Evolutionary conservation across 202 grass and related monocot species (phyloP).

Genomic region (Schoenoplectus tabernaemontani): DNA sequence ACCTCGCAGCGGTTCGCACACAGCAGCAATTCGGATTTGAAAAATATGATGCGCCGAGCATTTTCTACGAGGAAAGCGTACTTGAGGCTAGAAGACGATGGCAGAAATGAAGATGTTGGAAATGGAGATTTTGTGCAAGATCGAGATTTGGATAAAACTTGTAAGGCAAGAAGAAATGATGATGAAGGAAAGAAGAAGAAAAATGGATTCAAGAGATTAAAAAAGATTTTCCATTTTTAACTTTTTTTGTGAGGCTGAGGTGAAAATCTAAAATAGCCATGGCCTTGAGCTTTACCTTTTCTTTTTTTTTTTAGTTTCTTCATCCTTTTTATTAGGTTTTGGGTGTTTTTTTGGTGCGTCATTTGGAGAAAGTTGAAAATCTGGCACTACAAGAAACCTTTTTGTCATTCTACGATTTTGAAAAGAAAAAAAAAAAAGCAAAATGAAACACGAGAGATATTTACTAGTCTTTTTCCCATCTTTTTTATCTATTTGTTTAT

Average conservation of each 20-base stretch:
- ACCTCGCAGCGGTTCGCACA: not conserved
- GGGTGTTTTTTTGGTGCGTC: not conserved
- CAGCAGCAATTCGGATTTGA: constrained; percentile 13
- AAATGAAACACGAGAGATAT: not conserved
- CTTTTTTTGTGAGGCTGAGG: not conserved
- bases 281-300: not conserved
- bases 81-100: constrained; percentile 7
- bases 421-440: no score
- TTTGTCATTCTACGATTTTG: not conserved
- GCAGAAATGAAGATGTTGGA: not conserved
- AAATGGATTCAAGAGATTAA: constrained; percentile 5
- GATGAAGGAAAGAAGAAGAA: constrained; percentile 20
- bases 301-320: not conserved
- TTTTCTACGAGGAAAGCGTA: constrained; percentile 20
- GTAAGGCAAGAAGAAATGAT: not conserved
- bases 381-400: not conserved
- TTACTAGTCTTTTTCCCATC: not conserved
- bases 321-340: not conserved
- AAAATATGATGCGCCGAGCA: constrained; percentile 16
- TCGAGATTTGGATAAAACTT: not conserved
- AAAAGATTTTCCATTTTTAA: constrained; percentile 23
- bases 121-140: constrained; percentile 4
- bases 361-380: not conserved
- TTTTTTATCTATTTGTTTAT: not conserved
- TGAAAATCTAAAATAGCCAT: constrained; percentile 2